A percentile compares a stretch with the other conserved stretches of the same genome.
Evolutionary conservation across 2,329 filamentous ascomycete species (phyloP).

Genomic region (Colletotrichum zoysiae): DNA sequence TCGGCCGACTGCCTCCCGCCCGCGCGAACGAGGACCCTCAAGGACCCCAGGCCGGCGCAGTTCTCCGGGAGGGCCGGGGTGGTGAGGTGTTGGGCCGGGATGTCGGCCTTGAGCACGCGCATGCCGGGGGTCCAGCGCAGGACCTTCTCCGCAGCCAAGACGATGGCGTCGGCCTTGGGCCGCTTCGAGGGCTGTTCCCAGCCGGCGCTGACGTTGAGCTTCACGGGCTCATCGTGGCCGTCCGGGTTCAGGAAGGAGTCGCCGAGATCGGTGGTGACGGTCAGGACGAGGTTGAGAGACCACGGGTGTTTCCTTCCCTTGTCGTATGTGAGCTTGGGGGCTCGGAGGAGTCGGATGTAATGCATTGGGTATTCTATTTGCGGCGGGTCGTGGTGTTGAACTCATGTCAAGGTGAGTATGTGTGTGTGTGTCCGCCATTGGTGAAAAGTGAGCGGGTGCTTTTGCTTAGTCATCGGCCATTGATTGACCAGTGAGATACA

Average conservation of each 20-base stretch:
- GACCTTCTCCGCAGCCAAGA: conserved; percentile 39
- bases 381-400: no score
- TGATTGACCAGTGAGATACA: background rate
- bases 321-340: conserved; percentile 54
- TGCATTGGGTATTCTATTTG: conserved; percentile 58
- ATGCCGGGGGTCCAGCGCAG: conserved; percentile 50
- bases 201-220: conserved; percentile 54
- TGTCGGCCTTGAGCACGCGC: conserved; percentile 53
- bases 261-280: conserved; percentile 69
- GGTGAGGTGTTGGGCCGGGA: conserved; percentile 39
- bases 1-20: conserved; percentile 9
- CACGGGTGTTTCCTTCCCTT: conserved; percentile 42
- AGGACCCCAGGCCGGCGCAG: background rate
- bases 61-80: background rate
- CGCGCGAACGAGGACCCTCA: conserved; percentile 16
- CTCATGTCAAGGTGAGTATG: background rate
- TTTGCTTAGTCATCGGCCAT: conserved; percentile 31
- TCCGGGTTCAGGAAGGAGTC: conserved; percentile 62
- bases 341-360: conserved; percentile 67
- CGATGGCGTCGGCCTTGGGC: conserved; percentile 46
- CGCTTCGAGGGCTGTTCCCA: conserved; percentile 46
- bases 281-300: conserved; percentile 61
- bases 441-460: conserved; percentile 8
- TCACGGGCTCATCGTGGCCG: conserved; percentile 58
- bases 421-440: no score